These are phyloP conservation scores for Multifurca ochricompacta DNA, from an alignment of 768 basidiomycete species.

Conservation along the genomic window DNA sequence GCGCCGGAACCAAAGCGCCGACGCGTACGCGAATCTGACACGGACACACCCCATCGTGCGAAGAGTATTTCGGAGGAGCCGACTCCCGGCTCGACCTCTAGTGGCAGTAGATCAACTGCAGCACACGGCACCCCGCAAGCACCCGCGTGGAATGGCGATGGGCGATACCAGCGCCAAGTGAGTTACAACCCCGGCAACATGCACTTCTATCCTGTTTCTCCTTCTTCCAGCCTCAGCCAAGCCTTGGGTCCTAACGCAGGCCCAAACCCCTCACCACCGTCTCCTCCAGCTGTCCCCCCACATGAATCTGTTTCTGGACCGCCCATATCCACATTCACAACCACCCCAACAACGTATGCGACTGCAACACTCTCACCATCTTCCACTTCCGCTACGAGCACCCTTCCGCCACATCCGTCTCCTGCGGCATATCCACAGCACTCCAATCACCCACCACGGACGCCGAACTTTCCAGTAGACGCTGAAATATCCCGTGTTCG, in stretches of 20 bases:
- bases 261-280: constrained; percentile 13
- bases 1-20: constrained; percentile 18
- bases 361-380: constrained; percentile 12
- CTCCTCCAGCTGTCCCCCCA: constrained; percentile 7
- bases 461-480: constrained; percentile 4
- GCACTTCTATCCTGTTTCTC: constrained; percentile 15
- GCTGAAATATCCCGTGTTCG: constrained; percentile 14
- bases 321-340: constrained; percentile 4
- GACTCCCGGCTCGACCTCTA: constrained; percentile 12
- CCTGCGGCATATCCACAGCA: constrained; percentile 7
- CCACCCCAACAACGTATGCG: constrained; percentile 10
- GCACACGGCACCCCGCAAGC: constrained; percentile 15
- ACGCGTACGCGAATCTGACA: constrained; percentile 14
- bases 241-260: constrained; percentile 13
- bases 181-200: constrained; percentile 15
- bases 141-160: constrained; percentile 12
- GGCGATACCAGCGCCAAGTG: constrained; percentile 15
- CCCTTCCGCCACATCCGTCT: constrained; percentile 1
- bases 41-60: constrained; percentile 1
- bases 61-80: constrained; percentile 14
- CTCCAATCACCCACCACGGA: constrained; percentile 2
- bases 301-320: constrained; percentile 6
- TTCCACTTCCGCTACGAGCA: constrained; percentile 11
- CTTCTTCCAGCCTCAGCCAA: constrained; percentile 18
- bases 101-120: constrained; percentile 8